These are phyloP conservation scores for Paecilomyces fulvus DNA, from an alignment of 2,329 filamentous ascomycete genomes.

Conservation along the genomic window DNA sequence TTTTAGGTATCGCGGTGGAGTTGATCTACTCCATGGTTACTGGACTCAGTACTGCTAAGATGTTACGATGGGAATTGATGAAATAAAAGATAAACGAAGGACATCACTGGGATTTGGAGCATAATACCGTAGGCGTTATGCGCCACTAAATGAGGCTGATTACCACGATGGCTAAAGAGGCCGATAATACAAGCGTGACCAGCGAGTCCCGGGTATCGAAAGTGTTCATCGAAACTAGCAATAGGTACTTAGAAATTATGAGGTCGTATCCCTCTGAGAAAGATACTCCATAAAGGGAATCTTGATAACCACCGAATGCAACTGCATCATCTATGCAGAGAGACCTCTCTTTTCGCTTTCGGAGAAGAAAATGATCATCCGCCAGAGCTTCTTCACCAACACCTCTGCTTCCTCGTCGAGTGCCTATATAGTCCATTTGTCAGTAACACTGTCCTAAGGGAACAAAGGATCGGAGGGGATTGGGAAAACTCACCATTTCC, in stretches of 20 bases:
- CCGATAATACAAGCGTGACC: neutral
- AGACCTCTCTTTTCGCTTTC: slow-evolving; percentile 88
- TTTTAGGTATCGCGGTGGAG: neutral
- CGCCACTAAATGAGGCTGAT: neutral
- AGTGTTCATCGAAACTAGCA: neutral
- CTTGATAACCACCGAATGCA: slow-evolving; percentile 4
- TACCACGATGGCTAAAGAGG: neutral
- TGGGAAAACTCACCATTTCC: slow-evolving; percentile 57
- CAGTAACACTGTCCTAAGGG: slow-evolving; percentile 17
- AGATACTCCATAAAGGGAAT: neutral
- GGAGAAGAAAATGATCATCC: slow-evolving; percentile 96
- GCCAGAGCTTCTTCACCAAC: slow-evolving; percentile 93
- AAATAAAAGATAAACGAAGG: no score
- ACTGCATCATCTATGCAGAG: slow-evolving; percentile 45
- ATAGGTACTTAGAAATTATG: neutral
- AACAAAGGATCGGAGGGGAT: slow-evolving; percentile 1
- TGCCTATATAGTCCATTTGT: slow-evolving; percentile 50
- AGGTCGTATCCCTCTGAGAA: neutral
- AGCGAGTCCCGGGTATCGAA: neutral
- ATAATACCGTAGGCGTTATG: neutral
- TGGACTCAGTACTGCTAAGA: neutral
- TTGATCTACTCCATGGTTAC: neutral
- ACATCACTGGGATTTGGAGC: neutral
- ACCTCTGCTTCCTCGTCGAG: slow-evolving; percentile 92
- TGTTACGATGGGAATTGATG: neutral